Conservation (phyloP, 345 rosid genomes). For the Eucalyptus urophylla region DNA sequence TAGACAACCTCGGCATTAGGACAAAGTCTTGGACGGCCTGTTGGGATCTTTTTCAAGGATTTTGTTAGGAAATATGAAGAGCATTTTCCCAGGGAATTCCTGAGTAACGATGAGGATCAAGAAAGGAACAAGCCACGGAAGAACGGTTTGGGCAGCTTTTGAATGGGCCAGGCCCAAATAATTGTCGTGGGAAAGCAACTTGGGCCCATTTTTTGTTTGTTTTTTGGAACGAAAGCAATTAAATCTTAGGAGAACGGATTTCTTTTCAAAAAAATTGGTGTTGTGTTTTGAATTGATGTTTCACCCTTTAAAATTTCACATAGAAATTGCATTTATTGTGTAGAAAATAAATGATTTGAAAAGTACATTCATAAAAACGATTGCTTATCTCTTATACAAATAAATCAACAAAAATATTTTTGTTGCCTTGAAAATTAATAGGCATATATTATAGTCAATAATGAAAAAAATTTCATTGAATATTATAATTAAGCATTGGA, state of each 20-base stretch:
- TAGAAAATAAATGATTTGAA: too few species aligned
- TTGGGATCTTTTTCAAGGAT: not conserved
- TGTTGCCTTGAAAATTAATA: too few species aligned
- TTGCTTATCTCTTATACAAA: too few species aligned
- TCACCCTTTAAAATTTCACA: not conserved
- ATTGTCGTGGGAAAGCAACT: not conserved
- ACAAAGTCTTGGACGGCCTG: not conserved
- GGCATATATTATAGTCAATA: too few species aligned
- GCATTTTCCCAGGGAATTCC: not conserved
- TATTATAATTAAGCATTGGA: too few species aligned
- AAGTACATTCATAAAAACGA: too few species aligned
- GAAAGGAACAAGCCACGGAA: not conserved
- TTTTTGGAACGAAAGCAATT: not conserved
- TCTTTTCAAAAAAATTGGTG: not conserved
- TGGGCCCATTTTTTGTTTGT: not conserved
- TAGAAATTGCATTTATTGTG: too few species aligned
- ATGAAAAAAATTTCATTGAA: too few species aligned
- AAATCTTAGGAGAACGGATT: not conserved
- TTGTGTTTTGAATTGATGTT: not conserved
- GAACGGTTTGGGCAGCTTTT: not conserved
- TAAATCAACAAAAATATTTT: too few species aligned
- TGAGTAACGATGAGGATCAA: not conserved
- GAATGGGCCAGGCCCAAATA: not conserved
- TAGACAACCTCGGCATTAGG: not conserved
- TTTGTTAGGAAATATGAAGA: not conserved